Base-by-base conservation (phyloP, 2,329 filamentous ascomycete species). In the Rutstroemia sp. region DNA sequence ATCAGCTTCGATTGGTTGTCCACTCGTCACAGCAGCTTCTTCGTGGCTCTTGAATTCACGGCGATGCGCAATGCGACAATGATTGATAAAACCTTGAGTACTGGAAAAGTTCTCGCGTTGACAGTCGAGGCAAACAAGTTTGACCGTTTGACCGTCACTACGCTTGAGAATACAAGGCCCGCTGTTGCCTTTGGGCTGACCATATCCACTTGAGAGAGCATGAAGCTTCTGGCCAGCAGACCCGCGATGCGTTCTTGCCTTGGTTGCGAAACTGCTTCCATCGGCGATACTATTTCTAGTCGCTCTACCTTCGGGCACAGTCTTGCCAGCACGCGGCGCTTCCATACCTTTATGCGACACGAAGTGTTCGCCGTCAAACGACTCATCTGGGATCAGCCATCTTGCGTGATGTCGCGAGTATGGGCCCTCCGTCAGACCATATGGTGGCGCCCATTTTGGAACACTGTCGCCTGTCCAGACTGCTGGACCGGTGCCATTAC, bases 71-170 rank as follows among this genome's bases (percentile, higher is more conserved):
- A 99, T 97, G 57, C 94, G 90, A 70, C 92, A 97, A 70, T 99
- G 94, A 69, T 99, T 99, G 75, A 99, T 94, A 73, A 97, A 97
- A n/a, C 94, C 94, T 72, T 97, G 94, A 0, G 92, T 95, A 74
- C 92, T 97, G 56, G 88, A 92, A 69, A 97, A 97, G 71, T 96
- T 90, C 70, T 90, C 89, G 61, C 92, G 82, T 50, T 90, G 80
- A 72, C 94, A 97, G 71, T 94, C 88, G 58, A 88, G 74, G 75
- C 94, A 99, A 61, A 95, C 87, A 49, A 97, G 80, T 73, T 95
- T 95, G 62, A 97, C 92, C 62, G 86, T 85, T 68, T 89, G 80
- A 56, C 89, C 89, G 72, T 97, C 92, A 19, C 87, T 86, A 65
- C 91, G 87, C 73, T 90, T 92, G 69, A 96, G 79, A 62, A 94